Percentiles rank a stretch among this genome's conserved stretches.
Conservation (phyloP, 139 green algal species). For the Coelastrella sp. region DNA sequence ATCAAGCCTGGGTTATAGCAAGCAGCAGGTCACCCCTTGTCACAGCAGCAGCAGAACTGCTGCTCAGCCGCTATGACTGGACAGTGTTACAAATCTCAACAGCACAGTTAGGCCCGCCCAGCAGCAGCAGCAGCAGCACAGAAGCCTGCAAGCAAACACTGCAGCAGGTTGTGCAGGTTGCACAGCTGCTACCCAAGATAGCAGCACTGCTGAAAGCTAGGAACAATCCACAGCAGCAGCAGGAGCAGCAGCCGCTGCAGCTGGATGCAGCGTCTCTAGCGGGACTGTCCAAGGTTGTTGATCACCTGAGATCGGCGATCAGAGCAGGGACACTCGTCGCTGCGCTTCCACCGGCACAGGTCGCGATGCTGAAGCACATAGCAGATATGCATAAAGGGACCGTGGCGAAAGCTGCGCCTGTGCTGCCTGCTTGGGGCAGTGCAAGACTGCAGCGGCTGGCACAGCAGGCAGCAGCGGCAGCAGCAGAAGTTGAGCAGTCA, state of each 20-base stretch:
- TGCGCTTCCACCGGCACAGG: background rate
- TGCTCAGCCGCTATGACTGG: constrained; percentile 23
- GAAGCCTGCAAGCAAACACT: background rate
- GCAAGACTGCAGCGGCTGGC: background rate
- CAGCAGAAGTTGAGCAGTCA: background rate
- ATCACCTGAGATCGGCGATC: background rate
- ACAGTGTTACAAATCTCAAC: background rate
- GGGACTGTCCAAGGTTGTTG: constrained; percentile 13
- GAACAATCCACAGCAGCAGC: background rate
- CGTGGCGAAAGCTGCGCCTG: background rate
- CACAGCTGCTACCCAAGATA: constrained; percentile 21
- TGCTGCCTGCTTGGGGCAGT: background rate
- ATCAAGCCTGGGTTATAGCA: constrained; percentile 20
- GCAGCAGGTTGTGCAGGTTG: constrained; percentile 31
- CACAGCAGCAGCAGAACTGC: background rate
- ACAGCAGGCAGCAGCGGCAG: background rate
- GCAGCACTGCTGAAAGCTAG: background rate
- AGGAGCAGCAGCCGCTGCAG: background rate
- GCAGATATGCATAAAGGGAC: constrained; percentile 13
- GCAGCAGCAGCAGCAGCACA: background rate
- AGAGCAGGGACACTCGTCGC: background rate
- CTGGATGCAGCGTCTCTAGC: constrained; percentile 9
- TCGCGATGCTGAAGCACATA: constrained; percentile 38
- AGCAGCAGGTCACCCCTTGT: background rate
- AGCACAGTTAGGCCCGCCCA: background rate